Conservation (phyloP, 2,329 filamentous ascomycete species). For the Fusarium torreyae region DNA sequence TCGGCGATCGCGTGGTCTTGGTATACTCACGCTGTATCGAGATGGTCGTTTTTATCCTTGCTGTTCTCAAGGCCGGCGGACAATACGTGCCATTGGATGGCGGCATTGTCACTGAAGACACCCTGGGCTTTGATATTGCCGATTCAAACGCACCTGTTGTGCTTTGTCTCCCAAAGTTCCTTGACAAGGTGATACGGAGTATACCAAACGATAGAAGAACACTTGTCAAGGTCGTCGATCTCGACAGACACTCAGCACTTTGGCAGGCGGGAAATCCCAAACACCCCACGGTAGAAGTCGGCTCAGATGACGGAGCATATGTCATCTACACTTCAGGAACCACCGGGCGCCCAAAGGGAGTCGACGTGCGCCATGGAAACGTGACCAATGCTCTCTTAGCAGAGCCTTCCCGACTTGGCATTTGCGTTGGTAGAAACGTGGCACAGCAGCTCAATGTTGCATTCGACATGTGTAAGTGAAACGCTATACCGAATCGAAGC, state of each 20-base stretch:
- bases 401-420: conserved; percentile 35
- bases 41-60: conserved; percentile 41
- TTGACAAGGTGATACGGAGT: conserved; percentile 35
- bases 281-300: conserved; percentile 26
- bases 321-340: conserved; percentile 41
- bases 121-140: conserved; percentile 32
- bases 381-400: conserved; percentile 37
- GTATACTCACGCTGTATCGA: conserved; percentile 40
- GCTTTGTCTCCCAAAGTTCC: conserved; percentile 35
- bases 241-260: conserved; percentile 20
- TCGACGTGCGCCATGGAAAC: conserved; percentile 34
- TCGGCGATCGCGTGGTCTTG: conserved; percentile 41
- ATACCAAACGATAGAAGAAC: conserved; percentile 12
- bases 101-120: conserved; percentile 37
- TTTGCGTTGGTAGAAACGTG: conserved; percentile 29
- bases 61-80: conserved; percentile 37
- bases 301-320: conserved; percentile 34
- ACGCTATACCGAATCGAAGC: accelerated
- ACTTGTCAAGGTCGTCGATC: conserved; percentile 30
- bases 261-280: conserved; percentile 26
- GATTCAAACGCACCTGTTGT: conserved; percentile 33
- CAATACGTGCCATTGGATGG: conserved; percentile 40
- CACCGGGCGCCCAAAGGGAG: conserved; percentile 36
- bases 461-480: conserved; percentile 42
- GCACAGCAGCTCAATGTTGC: conserved; percentile 40